Evolutionary conservation across 495 filamentous ascomycete species (phyloP), one percentile per base, ranked within the genome.

Genomic region (Aspergillus affinis): DNA sequence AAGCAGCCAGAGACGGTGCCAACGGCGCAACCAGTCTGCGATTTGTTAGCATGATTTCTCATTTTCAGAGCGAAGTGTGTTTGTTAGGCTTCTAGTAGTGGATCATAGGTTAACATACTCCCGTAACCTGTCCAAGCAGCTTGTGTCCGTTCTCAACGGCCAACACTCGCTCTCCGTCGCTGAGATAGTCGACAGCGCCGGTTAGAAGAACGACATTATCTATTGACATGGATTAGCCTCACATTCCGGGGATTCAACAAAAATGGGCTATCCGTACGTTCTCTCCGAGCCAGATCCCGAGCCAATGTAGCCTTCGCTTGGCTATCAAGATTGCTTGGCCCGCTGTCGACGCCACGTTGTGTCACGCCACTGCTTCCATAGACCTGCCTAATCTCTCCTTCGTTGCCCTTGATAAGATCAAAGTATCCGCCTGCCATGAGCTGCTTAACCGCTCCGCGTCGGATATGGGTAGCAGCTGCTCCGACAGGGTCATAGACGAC

Each of bases 401-500:
- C 93, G 69, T 98, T 98, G 26, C 94, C 94, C 73, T 97, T 98
- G 72, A 98, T 91, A 20, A 97, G 79, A 71, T 90, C 86, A 61
- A 94, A 89, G 67, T 90, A 89, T 30, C 91, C 91, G 7, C 75
- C 82, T 1, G 82, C 78, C 71, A 97, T 76, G n/a, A 98, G 82
- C 12, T 80, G 80, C 44, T 84, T 85, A 36, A 94, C 84, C 0
- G 90, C 88, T 1, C 80, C 78, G 27, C 88, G 85, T 26, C 94
- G 84, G 13, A 90, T 79, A 4, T 78, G 61, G 2, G 93, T 97
- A 7, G 94, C 94, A 20, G 91, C 93, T 10, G 87, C 91, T 18
- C 94, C 94, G 9, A 98, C 94, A 0, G 94, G 94, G 72, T 98
- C 94, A 54, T 92, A 89, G 2, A 97, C 76, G 0, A 96, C 86